A percentile compares a stretch with the other conserved stretches of the same genome.
Conservation (phyloP, 495 filamentous ascomycete species). For the Aspergillus sclerotioniger region DNA sequence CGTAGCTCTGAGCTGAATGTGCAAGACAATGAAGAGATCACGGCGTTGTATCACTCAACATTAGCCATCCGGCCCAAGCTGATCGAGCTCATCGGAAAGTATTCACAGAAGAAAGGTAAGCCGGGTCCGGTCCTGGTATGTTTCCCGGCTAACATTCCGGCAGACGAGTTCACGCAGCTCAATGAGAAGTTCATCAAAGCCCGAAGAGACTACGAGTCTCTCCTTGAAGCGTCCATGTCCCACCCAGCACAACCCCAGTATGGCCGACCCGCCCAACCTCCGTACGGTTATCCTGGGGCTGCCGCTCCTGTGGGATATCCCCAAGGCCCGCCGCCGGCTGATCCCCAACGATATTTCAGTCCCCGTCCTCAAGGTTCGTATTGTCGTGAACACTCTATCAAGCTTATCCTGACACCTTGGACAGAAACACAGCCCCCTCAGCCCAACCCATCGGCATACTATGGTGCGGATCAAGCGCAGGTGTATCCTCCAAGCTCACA, state of each 20-base stretch:
- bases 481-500: constrained; percentile 40
- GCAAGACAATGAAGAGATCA: constrained; percentile 91
- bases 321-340: constrained; percentile 50
- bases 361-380: constrained; percentile 53
- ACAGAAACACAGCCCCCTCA: constrained; percentile 34
- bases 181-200: constrained; percentile 99
- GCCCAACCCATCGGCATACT: constrained; percentile 31
- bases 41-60: constrained; percentile 88
- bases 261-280: constrained; percentile 58
- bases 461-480: constrained; percentile 35
- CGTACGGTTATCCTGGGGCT: constrained; percentile 60
- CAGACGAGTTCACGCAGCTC: constrained; percentile 95
- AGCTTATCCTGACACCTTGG: constrained; percentile 13
- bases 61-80: constrained; percentile 92
- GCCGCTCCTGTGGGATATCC: constrained; percentile 51
- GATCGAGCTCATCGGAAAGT: constrained; percentile 98
- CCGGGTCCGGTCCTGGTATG: neutral
- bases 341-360: constrained; percentile 70
- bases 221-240: constrained; percentile 95
- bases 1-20: constrained; percentile 82
- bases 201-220: constrained; percentile 87
- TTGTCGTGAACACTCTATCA: neutral
- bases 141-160: constrained; percentile 16
- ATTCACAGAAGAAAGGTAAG: constrained; percentile 96
- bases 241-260: constrained; percentile 76